Conservation (phyloP, 192 early-diverging fungal genomes). For the Backusella tuberculispora region DNA sequence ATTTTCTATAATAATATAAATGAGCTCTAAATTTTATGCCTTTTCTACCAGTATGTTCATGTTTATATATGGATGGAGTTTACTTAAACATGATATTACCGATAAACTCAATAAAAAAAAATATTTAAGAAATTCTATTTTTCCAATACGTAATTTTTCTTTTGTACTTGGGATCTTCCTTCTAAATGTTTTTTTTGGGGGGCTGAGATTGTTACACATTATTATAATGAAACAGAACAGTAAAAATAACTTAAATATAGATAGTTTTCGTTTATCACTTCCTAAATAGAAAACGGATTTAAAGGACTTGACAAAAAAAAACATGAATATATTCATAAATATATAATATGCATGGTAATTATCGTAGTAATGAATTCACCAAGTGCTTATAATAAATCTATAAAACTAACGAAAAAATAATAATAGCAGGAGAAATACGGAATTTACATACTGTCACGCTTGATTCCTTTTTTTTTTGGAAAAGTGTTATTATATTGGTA, state of each 20-base stretch:
- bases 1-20: background rate
- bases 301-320: background rate
- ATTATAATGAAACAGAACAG: background rate
- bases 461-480: too few relatives aligned
- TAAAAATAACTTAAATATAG: too few relatives aligned
- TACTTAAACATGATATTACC: background rate
- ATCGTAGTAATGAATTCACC: background rate
- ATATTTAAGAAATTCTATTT: background rate
- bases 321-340: background rate
- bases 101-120: background rate
- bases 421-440: too few relatives aligned
- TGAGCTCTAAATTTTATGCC: background rate
- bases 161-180: too few relatives aligned
- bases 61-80: background rate
- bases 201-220: background rate
- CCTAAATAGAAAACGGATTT: slow-evolving; percentile 1
- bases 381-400: too few relatives aligned
- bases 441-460: too few relatives aligned
- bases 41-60: background rate
- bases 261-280: background rate
- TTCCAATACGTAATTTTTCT: background rate
- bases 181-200: background rate
- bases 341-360: background rate
- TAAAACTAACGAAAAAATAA: too few relatives aligned
- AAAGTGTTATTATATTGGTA: too few relatives aligned